Base-by-base conservation (phyloP, 2,329 filamentous ascomycete genomes). In the Calonectria pseudoreteaudii region DNA sequence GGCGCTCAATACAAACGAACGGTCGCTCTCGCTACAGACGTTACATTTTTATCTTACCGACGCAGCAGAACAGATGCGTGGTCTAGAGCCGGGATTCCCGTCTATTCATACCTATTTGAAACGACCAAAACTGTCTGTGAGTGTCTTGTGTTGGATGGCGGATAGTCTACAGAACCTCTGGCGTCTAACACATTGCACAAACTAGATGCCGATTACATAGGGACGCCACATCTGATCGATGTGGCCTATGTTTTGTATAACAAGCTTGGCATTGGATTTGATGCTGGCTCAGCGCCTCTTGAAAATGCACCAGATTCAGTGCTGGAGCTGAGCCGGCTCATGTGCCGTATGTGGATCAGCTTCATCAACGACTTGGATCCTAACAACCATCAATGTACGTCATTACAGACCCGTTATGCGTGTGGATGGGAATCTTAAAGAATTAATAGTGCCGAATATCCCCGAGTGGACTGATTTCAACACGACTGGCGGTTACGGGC, bases 81-180 rank as follows among this genome's bases (percentile, higher is more conserved):
- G 88, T 84, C 88, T 13, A 84, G 85, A 20, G 81, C 85, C 23
- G 85, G 85, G 8, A 79, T 89, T 4, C 82, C 88, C 18, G 89
- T 89, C 10, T 93, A 91, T 83, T 90, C 88, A 20, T 89, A 89
- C 79, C 79, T 85, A 28, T 89, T 88, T 70, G 84, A 89, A 72
- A 86, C 87, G 0, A 80, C 72, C 0, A 75, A 70, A 13, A 74
- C 70, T 10, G 66, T 68, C 13, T 47, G 76, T 79, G 62, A 74
- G 70, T 62, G 16, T 2, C 2, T 41, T 9, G 34, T 14, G 11
- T 7, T 9, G 5, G 23, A 14, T 10, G 38, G 38, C 10, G 4
- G 16, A 5, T 16, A 3, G 13, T 0, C 30, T 10, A 31, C 13
- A 47, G 2, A n/a, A 47, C 20, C 14, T 30, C 16, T 18, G 16